phyloP scores from a whole-genome alignment of 345 rosid species.

The Rhodamnia rubescens region DNA sequence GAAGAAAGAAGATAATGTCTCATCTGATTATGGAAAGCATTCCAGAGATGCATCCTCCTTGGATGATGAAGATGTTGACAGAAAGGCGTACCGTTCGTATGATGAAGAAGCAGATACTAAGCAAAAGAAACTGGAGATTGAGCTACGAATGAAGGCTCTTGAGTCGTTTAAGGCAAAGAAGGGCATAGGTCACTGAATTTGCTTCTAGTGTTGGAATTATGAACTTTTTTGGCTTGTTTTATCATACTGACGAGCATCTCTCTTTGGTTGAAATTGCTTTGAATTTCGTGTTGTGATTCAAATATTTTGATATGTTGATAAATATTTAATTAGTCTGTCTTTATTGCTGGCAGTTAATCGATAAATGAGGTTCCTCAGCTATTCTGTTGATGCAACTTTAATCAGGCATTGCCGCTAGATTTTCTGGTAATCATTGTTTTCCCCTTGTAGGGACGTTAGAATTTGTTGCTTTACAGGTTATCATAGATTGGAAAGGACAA shows the following conservation, averaged over 20 bases:
- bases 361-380: constrained; percentile 79
- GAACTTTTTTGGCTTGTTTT: constrained; percentile 12
- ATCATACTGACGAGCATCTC: not conserved
- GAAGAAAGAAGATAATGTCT: constrained; percentile 15
- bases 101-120: constrained; percentile 37
- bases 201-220: constrained; percentile 12
- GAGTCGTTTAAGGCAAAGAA: constrained; percentile 96
- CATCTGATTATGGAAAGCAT: not conserved
- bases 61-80: constrained; percentile 28
- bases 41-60: constrained; percentile 30
- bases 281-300: not conserved
- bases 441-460: constrained; percentile 23
- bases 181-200: constrained; percentile 42
- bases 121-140: constrained; percentile 83
- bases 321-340: constrained; percentile 57
- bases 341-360: constrained; percentile 91
- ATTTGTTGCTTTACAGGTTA: not conserved
- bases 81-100: constrained; percentile 15
- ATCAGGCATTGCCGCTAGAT: constrained; percentile 56
- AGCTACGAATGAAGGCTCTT: constrained; percentile 84
- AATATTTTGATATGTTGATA: constrained; percentile 14
- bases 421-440: constrained; percentile 67
- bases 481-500: not conserved
- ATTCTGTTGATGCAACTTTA: constrained; percentile 68
- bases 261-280: constrained; percentile 1